A percentile compares a stretch with the other conserved stretches of the same genome.
Evolutionary conservation across 352 stramenopile species (phyloP).

Genomic region (Pythium oligandrum): DNA sequence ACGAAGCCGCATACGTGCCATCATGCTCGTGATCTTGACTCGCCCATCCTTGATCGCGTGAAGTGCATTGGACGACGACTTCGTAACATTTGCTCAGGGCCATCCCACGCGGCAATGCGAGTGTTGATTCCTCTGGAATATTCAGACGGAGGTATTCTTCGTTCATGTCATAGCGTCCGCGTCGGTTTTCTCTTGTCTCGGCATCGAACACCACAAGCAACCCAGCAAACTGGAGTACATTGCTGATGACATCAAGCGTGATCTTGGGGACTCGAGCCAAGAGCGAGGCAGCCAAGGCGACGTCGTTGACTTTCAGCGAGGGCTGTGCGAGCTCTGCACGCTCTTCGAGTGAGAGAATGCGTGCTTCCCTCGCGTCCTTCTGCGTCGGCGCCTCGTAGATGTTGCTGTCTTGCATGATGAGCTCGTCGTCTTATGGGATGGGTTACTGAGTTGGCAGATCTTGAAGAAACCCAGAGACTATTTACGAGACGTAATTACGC

Average conservation of each 20-base stretch:
- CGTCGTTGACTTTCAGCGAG: conserved; percentile 17
- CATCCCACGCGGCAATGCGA: conserved; percentile 39
- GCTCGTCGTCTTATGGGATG: too few species aligned
- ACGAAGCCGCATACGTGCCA: conserved; percentile 48
- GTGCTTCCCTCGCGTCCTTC: not conserved
- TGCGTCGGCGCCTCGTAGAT: too few species aligned
- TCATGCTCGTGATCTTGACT: conserved; percentile 28
- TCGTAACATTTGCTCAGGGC: conserved; percentile 29
- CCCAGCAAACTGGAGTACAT: conserved; percentile 47
- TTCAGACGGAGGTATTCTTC: conserved; percentile 40
- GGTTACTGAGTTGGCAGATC: too few species aligned
- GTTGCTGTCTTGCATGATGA: too few species aligned
- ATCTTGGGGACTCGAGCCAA: conserved; percentile 16
- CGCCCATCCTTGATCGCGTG: conserved; percentile 74
- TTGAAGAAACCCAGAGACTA: too few species aligned
- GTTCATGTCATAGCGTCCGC: conserved; percentile 1
- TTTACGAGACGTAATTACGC: too few species aligned
- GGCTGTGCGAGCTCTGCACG: not conserved
- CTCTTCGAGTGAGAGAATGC: conserved; percentile 12
- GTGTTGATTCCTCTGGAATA: conserved; percentile 26
- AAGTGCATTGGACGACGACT: conserved; percentile 49
- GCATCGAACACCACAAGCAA: conserved; percentile 44
- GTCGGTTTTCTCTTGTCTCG: conserved; percentile 21
- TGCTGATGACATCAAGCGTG: conserved; percentile 28
- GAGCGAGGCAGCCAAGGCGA: conserved; percentile 30